A percentile compares a stretch with the other conserved stretches of the same genome.
Evolutionary conservation across 202 grass and related monocot species (phyloP).

Genomic region (Carex arenaria): DNA sequence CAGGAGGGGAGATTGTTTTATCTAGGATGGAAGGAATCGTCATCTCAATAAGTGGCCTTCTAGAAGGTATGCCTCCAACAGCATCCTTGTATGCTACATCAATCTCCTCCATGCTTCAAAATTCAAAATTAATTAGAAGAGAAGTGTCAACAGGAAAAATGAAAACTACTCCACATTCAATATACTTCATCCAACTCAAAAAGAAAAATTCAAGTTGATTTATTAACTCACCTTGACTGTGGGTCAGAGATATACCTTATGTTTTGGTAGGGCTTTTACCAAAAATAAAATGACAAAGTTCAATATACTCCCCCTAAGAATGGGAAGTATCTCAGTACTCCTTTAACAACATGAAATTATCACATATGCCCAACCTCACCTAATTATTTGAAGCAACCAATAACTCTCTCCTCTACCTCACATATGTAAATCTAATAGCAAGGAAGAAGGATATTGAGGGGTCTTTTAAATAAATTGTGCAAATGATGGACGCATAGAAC

Average conservation of each 20-base stretch:
- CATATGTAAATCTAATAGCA: neutral
- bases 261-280: no score
- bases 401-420: neutral
- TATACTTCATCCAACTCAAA: neutral
- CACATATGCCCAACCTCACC: neutral
- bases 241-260: neutral
- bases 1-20: constrained; percentile 88
- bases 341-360: neutral
- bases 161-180: neutral
- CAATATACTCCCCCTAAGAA: neutral
- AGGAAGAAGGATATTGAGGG: neutral
- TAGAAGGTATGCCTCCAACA: constrained; percentile 58
- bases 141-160: neutral
- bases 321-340: neutral
- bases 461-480: neutral
- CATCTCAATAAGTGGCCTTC: constrained; percentile 97
- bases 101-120: constrained; percentile 86
- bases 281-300: neutral
- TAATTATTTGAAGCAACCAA: neutral
- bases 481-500: neutral
- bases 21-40: constrained; percentile 96
- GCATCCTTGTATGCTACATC: constrained; percentile 80
- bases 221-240: neutral
- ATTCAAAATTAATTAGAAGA: constrained; percentile 26
- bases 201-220: neutral